Conservation (phyloP, 108 stramenopile species). For the Aurantiochytrium sp. region DNA sequence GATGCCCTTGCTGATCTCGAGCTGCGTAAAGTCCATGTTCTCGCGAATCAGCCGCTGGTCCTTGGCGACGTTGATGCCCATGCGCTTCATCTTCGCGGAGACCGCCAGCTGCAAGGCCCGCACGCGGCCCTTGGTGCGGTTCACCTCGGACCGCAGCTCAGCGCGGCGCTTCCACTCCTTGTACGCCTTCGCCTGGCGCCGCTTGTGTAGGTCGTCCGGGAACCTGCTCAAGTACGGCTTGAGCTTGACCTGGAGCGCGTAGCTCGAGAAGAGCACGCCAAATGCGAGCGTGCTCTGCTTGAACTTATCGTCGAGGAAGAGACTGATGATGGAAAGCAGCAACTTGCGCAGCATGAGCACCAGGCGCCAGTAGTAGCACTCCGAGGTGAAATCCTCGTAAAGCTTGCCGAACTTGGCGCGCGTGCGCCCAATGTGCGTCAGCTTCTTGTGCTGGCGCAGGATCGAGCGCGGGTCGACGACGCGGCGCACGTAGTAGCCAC, state of each 20-base stretch:
- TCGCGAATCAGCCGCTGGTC: not conserved
- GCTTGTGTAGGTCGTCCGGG: not conserved
- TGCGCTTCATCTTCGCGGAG: not conserved
- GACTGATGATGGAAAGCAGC: not conserved
- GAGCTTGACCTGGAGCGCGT: not conserved
- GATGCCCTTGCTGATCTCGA: not conserved
- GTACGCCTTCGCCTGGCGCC: not conserved
- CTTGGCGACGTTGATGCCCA: not conserved
- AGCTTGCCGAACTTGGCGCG: slow-evolving; percentile 20
- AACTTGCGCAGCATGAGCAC: not conserved
- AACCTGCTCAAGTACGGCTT: not conserved
- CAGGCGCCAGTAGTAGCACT: slow-evolving; percentile 22
- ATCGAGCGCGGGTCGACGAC: slow-evolving; percentile 22
- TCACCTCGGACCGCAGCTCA: not conserved
- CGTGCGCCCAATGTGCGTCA: slow-evolving; percentile 7
- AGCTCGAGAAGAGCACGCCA: not conserved
- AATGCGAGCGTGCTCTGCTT: slow-evolving; percentile 28
- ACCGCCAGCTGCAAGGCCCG: slow-evolving; percentile 18
- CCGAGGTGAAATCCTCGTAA: slow-evolving; percentile 22
- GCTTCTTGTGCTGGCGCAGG: not conserved
- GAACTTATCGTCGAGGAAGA: slow-evolving; percentile 25
- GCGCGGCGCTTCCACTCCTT: slow-evolving; percentile 17
- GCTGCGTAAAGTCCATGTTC: not conserved
- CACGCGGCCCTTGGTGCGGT: not conserved
- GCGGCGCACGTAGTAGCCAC: slow-evolving; percentile 26